Evolutionary conservation across 78 protist genomes (phyloP).

Genomic region (Cavenderia fasciculata): DNA sequence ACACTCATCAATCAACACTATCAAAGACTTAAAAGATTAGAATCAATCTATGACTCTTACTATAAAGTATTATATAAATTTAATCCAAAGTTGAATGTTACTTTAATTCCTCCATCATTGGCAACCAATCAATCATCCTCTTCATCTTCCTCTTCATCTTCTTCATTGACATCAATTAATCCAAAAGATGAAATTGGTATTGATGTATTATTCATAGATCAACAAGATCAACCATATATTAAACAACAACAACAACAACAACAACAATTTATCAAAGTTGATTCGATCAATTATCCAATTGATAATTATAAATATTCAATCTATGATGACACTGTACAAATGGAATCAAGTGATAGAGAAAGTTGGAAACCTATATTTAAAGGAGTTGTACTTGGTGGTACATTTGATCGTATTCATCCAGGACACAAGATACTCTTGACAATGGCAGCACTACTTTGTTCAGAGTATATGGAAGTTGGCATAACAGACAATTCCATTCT

Average conservation of each 20-base stretch:
- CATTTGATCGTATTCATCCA: slow-evolving; percentile 69
- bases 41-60: slow-evolving; percentile 22
- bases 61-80: slow-evolving; percentile 28
- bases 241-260: neutral
- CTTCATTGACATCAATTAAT: neutral
- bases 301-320: neutral
- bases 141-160: neutral
- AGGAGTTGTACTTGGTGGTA: slow-evolving; percentile 72
- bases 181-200: neutral
- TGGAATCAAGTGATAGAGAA: no score
- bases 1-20: neutral
- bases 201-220: slow-evolving; percentile 17
- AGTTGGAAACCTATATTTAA: slow-evolving; percentile 25
- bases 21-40: slow-evolving; percentile 10
- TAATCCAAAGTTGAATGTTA: slow-evolving; percentile 32
- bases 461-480: slow-evolving; percentile 66
- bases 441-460: slow-evolving; percentile 29
- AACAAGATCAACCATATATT: neutral
- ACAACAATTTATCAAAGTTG: neutral
- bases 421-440: slow-evolving; percentile 68
- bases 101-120: slow-evolving; percentile 40
- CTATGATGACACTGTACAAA: neutral
- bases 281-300: neutral
- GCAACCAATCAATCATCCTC: neutral
- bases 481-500: slow-evolving; percentile 57